Evolutionary conservation across 257 asterid species (phyloP).

Genomic region (Plantago elongata): DNA sequence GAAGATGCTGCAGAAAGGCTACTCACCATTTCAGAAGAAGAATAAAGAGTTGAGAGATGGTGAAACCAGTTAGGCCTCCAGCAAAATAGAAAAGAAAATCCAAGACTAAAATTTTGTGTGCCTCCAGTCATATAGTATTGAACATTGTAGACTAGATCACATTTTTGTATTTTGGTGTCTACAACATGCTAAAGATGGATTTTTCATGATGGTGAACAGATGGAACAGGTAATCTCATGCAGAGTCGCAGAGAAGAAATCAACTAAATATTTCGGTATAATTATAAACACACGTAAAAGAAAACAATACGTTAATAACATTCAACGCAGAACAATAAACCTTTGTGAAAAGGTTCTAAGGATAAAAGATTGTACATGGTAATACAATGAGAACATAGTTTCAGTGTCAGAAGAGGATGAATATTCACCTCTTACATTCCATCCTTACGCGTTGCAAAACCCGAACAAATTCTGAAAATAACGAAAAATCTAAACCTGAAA

Average conservation of each 20-base stretch:
- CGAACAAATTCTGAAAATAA: constrained; percentile 69
- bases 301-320: too few species aligned
- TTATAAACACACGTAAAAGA: too few species aligned
- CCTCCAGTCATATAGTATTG: too few species aligned
- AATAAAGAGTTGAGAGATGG: constrained; percentile 18
- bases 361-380: too few species aligned
- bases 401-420: background rate
- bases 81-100: too few species aligned
- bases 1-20: constrained; percentile 45
- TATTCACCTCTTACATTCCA: constrained; percentile 27
- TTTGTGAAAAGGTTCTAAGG: too few species aligned
- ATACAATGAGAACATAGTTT: background rate
- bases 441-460: constrained; percentile 64
- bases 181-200: too few species aligned
- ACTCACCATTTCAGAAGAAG: constrained; percentile 38
- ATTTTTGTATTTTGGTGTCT: too few species aligned
- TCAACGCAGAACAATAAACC: too few species aligned
- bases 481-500: constrained; percentile 47
- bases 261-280: too few species aligned
- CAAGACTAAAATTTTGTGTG: too few species aligned
- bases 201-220: background rate
- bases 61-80: background rate
- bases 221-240: background rate
- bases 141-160: too few species aligned
- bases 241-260: background rate